These are phyloP conservation scores for Leccinum disarticulatum DNA, from an alignment of 768 basidiomycete genomes.

Conservation along the genomic window DNA sequence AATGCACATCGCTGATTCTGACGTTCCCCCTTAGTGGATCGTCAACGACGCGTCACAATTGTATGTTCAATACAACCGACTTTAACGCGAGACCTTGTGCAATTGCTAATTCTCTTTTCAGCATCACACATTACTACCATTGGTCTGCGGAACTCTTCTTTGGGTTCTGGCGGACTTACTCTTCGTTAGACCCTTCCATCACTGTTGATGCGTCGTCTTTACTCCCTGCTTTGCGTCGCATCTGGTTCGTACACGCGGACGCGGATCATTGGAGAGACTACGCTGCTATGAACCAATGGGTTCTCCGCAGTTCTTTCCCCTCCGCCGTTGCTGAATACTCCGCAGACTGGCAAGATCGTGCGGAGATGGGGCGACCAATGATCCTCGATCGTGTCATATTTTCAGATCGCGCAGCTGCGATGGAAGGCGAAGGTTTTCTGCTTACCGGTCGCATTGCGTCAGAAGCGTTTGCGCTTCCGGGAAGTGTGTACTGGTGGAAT, in stretches of 20 bases:
- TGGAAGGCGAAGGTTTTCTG: slow-evolving; percentile 63
- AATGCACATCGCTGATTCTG: slow-evolving; percentile 4
- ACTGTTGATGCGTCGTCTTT: slow-evolving; percentile 61
- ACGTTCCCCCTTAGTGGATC: slow-evolving; percentile 51
- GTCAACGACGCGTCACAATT: slow-evolving; percentile 87
- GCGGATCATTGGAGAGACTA: slow-evolving; percentile 88
- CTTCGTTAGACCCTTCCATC: slow-evolving; percentile 74
- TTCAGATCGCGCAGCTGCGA: slow-evolving; percentile 83
- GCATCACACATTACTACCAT: slow-evolving; percentile 92
- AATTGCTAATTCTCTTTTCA: slow-evolving; percentile 25
- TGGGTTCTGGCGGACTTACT: slow-evolving; percentile 90
- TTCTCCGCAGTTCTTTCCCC: slow-evolving; percentile 79
- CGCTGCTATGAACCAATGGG: slow-evolving; percentile 87
- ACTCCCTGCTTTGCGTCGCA: slow-evolving; percentile 71
- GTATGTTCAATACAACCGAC: slow-evolving; percentile 41
- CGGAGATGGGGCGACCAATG: slow-evolving; percentile 63
- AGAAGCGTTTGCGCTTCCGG: slow-evolving; percentile 72
- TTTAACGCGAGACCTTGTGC: background rate
- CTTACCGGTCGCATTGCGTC: slow-evolving; percentile 76
- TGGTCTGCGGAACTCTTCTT: slow-evolving; percentile 91
- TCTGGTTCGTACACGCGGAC: slow-evolving; percentile 75
- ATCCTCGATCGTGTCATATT: slow-evolving; percentile 87
- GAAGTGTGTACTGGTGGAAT: slow-evolving; percentile 83
- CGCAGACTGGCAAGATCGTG: slow-evolving; percentile 82
- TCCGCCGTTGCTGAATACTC: slow-evolving; percentile 76